phyloP scores from a whole-genome alignment of 768 basidiomycete species.

The Lactifluus piperatus region DNA sequence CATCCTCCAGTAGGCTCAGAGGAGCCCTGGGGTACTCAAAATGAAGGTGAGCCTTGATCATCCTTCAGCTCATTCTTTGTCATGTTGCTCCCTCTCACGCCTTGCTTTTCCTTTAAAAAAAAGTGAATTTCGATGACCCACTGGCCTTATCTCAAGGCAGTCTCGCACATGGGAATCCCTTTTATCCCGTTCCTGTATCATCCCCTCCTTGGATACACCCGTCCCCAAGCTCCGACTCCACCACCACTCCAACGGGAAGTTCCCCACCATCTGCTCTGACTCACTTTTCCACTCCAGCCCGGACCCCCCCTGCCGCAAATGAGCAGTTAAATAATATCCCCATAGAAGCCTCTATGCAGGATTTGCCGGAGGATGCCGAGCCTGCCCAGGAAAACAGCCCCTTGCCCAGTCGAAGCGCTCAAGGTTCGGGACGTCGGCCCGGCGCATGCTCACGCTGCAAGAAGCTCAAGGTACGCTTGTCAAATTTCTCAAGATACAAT shows the following conservation, averaged over 20 bases:
- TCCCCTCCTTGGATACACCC: slow-evolving; percentile 13
- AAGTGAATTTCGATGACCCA: background rate
- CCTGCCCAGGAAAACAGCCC: background rate
- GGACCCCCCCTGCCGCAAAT: background rate
- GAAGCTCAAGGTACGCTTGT: slow-evolving; percentile 22
- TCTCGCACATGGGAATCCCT: slow-evolving; percentile 1
- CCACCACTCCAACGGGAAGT: slow-evolving; percentile 1
- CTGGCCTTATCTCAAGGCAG: slow-evolving; percentile 1
- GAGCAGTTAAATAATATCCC: background rate
- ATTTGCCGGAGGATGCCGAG: background rate
- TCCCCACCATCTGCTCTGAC: slow-evolving; percentile 3
- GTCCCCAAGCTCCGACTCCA: slow-evolving; percentile 9
- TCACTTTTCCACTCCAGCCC: background rate
- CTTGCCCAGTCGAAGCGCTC: background rate
- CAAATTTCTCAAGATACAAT: background rate
- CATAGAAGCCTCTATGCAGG: background rate
- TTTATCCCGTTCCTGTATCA: slow-evolving; percentile 1
- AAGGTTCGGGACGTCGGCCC: slow-evolving; percentile 8
- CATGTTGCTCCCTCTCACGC: background rate
- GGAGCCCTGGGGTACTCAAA: slow-evolving; percentile 7
- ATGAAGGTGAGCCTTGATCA: background rate
- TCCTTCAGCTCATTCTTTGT: no score
- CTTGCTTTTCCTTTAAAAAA: background rate
- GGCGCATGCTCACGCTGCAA: slow-evolving; percentile 26
- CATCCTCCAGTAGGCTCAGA: background rate